Evolutionary conservation across 805 yeast species (phyloP), one percentile per base, ranked within the genome.

Genomic region (Ogataea paraovalis): DNA sequence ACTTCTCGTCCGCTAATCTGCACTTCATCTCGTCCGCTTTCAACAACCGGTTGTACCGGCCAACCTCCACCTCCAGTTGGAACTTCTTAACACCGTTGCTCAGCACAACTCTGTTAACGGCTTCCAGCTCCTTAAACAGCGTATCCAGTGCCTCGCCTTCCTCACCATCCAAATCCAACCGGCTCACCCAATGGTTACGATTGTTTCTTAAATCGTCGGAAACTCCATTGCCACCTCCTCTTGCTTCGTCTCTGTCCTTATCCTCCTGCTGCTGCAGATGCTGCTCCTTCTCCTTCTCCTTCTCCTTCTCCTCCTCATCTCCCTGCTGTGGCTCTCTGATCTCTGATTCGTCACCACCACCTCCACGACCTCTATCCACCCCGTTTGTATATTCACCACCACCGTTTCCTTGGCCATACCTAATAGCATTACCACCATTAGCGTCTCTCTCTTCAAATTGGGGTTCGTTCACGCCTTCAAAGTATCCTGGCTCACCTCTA

Each of bases 1-100:
- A 62, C 54, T 75, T 76, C 50, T 78, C 82, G 39, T 64, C 73
- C 28, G 60, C 56, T 27, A 65, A 43, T 21, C 55, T 52, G 22
- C 60, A 52, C 30, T 58, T 52, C 16, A 53, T 49, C 16, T 60
- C 65, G 37, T 65, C 69, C 38, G 56, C 56, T 27, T 47, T 49
- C 12, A 56, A 44, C 22, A 62, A 46, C 33, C 70, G 50, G 13
- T 53, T 50, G 33, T 53, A 54, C 41, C 59, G 54, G 36, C 56
- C 56, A 39, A 58, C 62, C 21, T 64, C 69, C 28, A 61, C 48
- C 25, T 64, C 66, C 20, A 60, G 40, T 20, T 54, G 60, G 14
- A 63, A 41, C 39, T 55, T 46, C 18, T 60, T 57, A 19, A 49
- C 38, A 3, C 53, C 46, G 3, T 53, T 32, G 25, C 49, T 49